Conservation (phyloP, 352 stramenopile genomes). For the Pythium inflatum region DNA sequence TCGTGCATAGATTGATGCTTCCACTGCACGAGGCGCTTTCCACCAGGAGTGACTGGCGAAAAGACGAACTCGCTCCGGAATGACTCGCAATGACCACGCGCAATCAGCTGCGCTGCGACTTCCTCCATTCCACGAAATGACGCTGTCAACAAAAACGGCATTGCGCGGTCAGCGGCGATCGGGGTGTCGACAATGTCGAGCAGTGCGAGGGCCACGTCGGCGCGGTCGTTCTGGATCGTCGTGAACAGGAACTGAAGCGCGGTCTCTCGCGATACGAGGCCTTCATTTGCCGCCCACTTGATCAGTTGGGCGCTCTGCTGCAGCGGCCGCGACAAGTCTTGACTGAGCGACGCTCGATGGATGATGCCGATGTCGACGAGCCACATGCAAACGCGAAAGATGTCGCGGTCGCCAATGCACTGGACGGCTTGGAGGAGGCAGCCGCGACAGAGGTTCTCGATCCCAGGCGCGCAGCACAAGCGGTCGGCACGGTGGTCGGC, state of each 20-base stretch:
- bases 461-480: neutral
- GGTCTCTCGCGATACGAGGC: no score
- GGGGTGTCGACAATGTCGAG: neutral
- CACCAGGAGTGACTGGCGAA: neutral
- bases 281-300: no score
- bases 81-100: neutral
- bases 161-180: neutral
- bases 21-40: neutral
- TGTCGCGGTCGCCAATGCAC: neutral
- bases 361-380: neutral
- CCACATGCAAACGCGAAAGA: neutral
- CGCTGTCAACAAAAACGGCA: neutral
- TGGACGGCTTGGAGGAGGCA: neutral
- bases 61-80: neutral
- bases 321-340: neutral
- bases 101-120: neutral
- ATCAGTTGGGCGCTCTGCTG: neutral
- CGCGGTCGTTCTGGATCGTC: no score
- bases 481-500: slow-evolving; percentile 4
- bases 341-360: neutral
- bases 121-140: neutral
- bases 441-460: neutral
- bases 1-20: no score
- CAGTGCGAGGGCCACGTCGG: neutral
- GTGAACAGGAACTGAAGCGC: no score